Percentiles rank a stretch among this genome's conserved stretches.
Conservation (phyloP, 2,329 filamentous ascomycete species). For the Penicillium sp. region DNA sequence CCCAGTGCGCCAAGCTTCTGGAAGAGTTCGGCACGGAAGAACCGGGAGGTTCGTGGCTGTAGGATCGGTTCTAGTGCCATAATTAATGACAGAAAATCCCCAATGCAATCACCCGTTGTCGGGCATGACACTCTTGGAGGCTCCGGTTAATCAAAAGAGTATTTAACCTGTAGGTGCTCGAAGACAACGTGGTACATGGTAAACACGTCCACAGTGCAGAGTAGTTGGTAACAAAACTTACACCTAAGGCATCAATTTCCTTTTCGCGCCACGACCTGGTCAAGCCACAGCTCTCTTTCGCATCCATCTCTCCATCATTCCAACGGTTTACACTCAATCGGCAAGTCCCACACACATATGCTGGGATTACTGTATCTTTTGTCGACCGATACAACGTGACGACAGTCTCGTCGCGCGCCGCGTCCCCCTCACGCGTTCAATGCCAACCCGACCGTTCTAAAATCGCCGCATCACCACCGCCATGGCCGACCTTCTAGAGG, state of each 20-base stretch:
- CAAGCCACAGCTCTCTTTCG: constrained; percentile 12
- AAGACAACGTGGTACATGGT: background rate
- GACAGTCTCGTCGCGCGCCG: background rate
- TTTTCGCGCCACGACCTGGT: constrained; percentile 8
- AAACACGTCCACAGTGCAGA: constrained; percentile 1
- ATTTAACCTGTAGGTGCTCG: background rate
- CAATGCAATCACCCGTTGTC: background rate
- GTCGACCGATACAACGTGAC: background rate
- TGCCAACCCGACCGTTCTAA: constrained; percentile 4
- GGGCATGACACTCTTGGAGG: too few relatives aligned
- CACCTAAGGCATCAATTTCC: constrained; percentile 11
- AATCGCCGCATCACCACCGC: background rate
- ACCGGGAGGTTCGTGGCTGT: background rate
- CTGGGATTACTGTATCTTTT: background rate
- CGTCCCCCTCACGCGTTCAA: constrained; percentile 4
- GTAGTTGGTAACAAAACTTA: background rate
- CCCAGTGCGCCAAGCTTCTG: constrained; percentile 2
- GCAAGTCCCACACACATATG: background rate
- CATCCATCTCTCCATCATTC: background rate
- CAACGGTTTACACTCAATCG: background rate
- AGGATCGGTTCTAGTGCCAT: background rate
- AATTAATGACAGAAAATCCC: background rate
- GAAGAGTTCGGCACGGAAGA: constrained; percentile 4
- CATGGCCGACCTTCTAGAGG: constrained; percentile 26
- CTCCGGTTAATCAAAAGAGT: too few relatives aligned